Percentiles rank a stretch among this genome's conserved stretches.
These are phyloP conservation scores for Escovopsis weberi DNA, from an alignment of 2,329 filamentous ascomycete genomes.

Conservation along the genomic window DNA sequence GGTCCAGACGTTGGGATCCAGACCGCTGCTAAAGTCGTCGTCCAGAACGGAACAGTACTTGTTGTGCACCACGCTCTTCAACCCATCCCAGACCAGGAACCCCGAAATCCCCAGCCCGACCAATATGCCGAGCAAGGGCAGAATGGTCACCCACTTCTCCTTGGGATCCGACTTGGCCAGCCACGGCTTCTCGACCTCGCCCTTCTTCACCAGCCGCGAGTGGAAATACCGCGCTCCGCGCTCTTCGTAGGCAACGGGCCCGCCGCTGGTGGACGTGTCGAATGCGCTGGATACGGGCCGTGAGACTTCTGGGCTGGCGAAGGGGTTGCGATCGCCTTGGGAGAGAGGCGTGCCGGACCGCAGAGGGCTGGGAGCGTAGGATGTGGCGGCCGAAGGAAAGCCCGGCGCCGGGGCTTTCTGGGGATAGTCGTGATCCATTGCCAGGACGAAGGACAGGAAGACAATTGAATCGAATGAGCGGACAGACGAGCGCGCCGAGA, in stretches of 20 bases:
- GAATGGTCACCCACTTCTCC: constrained; percentile 77
- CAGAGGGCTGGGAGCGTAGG: constrained; percentile 24
- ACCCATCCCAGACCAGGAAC: constrained; percentile 62
- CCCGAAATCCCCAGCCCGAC: constrained; percentile 54
- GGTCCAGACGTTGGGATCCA: constrained; percentile 51
- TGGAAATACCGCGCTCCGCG: constrained; percentile 47
- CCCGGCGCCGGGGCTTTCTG: constrained; percentile 10
- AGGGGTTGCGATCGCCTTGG: constrained; percentile 24
- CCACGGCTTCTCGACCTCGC: constrained; percentile 65
- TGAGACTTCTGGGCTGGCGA: constrained; percentile 28
- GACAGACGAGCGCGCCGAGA: neutral
- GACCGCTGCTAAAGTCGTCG: constrained; percentile 47
- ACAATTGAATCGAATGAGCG: too few species aligned
- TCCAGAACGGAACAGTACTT: constrained; percentile 55
- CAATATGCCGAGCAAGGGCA: constrained; percentile 57
- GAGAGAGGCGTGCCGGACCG: constrained; percentile 28
- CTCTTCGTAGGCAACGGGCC: constrained; percentile 12
- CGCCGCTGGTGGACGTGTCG: constrained; percentile 26
- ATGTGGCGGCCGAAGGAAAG: constrained; percentile 21
- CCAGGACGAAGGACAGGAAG: neutral
- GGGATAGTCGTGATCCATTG: constrained; percentile 18
- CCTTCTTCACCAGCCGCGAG: constrained; percentile 58
- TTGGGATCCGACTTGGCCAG: constrained; percentile 55
- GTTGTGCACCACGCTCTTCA: constrained; percentile 57
- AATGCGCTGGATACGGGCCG: constrained; percentile 31